Conservation (phyloP, 1,284 basidiomycete genomes). For the Blastosporella zonata region DNA sequence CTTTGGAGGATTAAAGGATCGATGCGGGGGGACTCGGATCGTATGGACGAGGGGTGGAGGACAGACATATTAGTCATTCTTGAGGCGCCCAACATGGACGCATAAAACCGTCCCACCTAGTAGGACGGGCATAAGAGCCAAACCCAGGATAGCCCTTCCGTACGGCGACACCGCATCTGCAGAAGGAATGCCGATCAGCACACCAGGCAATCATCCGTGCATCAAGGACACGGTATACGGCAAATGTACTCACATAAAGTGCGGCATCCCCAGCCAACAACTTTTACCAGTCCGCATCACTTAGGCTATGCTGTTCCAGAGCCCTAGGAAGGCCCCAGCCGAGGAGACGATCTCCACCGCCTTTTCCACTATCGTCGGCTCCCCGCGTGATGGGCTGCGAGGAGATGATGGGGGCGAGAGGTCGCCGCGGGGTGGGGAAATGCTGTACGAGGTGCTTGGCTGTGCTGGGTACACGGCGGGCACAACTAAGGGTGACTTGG, state of each 20-base stretch:
- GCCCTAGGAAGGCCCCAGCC: constrained; percentile 61
- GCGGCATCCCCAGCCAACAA: neutral
- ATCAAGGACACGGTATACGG: neutral
- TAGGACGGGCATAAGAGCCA: neutral
- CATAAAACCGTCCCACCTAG: neutral
- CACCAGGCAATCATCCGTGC: neutral
- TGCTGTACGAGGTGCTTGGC: constrained; percentile 27
- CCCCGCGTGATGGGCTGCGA: constrained; percentile 18
- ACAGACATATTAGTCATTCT: neutral
- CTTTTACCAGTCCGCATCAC: neutral
- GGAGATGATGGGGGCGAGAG: constrained; percentile 12
- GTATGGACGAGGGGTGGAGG: neutral
- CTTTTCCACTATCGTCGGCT: constrained; percentile 56
- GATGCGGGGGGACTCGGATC: neutral
- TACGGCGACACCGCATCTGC: neutral
- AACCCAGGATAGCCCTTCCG: neutral
- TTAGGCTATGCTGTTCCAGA: constrained; percentile 35
- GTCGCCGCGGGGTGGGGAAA: constrained; percentile 19
- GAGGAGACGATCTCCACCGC: constrained; percentile 69
- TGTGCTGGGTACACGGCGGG: constrained; percentile 22
- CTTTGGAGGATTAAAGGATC: neutral
- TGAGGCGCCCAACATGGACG: neutral
- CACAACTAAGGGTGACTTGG: constrained; percentile 21
- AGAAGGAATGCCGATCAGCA: neutral
- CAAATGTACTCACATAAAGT: constrained; percentile 2